Percentiles rank a stretch among this genome's conserved stretches.
phyloP scores from a whole-genome alignment of 192 early-diverging fungal species.

The Cetraspora pellucida region DNA sequence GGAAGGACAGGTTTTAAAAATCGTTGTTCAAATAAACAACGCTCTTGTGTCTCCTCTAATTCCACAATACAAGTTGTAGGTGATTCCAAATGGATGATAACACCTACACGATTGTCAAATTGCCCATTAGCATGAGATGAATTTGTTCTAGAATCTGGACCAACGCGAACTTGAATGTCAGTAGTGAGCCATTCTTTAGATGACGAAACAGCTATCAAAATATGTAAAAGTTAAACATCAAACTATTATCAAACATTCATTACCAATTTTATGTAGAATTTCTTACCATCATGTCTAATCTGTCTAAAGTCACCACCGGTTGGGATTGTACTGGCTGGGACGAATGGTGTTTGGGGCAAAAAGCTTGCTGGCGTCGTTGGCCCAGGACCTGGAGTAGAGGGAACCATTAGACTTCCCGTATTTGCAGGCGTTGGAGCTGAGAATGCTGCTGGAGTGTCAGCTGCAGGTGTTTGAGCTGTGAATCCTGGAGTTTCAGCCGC shows the following conservation, averaged over 20 bases:
- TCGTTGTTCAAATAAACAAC: slow-evolving; percentile 45
- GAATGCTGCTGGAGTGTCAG: slow-evolving; percentile 36
- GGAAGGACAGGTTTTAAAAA: slow-evolving; percentile 60
- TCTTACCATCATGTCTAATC: background rate
- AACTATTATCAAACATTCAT: background rate
- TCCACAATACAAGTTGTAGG: background rate
- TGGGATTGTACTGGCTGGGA: background rate
- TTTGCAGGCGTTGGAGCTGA: slow-evolving; percentile 47
- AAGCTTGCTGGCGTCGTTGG: slow-evolving; percentile 53
- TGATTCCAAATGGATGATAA: slow-evolving; percentile 53
- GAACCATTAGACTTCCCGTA: slow-evolving; percentile 28
- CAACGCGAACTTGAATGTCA: slow-evolving; percentile 56
- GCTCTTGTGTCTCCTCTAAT: slow-evolving; percentile 47
- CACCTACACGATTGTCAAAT: slow-evolving; percentile 52
- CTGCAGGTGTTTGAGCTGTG: slow-evolving; percentile 50
- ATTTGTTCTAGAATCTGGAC: slow-evolving; percentile 32
- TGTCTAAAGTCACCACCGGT: background rate
- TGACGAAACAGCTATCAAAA: background rate
- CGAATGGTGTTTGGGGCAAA: slow-evolving; percentile 45
- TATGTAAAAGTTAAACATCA: background rate
- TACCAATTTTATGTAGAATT: background rate
- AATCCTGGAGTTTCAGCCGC: slow-evolving; percentile 40
- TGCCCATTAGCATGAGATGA: slow-evolving; percentile 42
- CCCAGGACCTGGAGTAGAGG: slow-evolving; percentile 46
- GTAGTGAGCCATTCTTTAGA: slow-evolving; percentile 55